Evolutionary conservation across 2,329 filamentous ascomycete species (phyloP), one percentile per base, ranked within the genome.

Genomic region (Talaromyces sp.): DNA sequence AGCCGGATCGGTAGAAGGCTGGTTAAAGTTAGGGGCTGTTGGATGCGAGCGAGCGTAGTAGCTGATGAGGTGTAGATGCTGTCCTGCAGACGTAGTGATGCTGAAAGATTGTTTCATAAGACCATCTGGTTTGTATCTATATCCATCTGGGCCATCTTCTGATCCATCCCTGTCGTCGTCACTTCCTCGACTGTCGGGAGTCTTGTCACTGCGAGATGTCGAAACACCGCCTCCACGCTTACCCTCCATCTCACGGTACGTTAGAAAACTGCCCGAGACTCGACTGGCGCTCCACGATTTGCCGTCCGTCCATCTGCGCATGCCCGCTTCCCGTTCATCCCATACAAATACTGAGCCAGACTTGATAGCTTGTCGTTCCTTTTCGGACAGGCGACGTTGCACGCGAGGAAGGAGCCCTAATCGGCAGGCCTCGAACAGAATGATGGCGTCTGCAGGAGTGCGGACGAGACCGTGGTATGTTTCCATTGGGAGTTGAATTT

Each of bases 61-160:
- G 67, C 93, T 97, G 76, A 99, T 99, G 53, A 99, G 83, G 76
- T 99, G 94, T 1, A 99, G 85, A 71, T 97, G 94, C 67, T 97
- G 91, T 63, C 91, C 84, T 37, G 82, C 86, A 1, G 89, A 91
- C 1, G 94, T 97, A 21, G 92, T 97, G 76, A 99, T 97, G 77
- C 93, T 97, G 81, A 97, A 99, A 0, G 94, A 97, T 76, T 99
- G 94, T 82, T 99, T 99, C 91, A 97, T 97, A 3, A 99, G 82
- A 0, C 94, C 94, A 68, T 99, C 94, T 9, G 88, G 89, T 80
- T 97, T 99, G 77, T 96, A 96, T 63, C 91, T 82, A 73, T 96
- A 96, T 41, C 91, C 91, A 72, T 96, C 91, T 0, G 89, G 90
- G 8, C 84, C 84, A 63, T 84, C 82, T 67, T 95, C 91, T 57